Conservation (phyloP, 2,329 filamentous ascomycete species). For the Paramyrothecium sp. region DNA sequence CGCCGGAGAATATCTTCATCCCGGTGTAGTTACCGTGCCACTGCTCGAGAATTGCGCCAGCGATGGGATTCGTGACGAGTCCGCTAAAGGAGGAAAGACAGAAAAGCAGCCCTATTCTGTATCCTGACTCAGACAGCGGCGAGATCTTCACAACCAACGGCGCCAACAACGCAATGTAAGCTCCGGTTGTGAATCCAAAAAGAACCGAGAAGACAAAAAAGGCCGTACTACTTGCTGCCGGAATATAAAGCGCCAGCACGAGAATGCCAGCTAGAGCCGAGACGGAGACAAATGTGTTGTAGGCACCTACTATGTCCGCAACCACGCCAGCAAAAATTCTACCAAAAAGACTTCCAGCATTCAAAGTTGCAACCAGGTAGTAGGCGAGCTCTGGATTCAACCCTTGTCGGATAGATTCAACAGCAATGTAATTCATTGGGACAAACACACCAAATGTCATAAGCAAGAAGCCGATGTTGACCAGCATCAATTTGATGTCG, state of each 20-base stretch:
- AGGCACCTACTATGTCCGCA: conserved; percentile 22
- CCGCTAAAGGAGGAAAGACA: conserved; percentile 54
- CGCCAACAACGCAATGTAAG: conserved; percentile 23
- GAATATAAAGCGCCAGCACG: conserved; percentile 33
- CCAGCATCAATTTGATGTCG: conserved; percentile 23
- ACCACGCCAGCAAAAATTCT: conserved; percentile 16
- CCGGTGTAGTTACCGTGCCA: conserved; percentile 25
- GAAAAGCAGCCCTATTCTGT: conserved; percentile 39
- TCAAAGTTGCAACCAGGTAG: conserved; percentile 22
- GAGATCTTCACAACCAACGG: conserved; percentile 7
- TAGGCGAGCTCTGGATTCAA: conserved; percentile 12
- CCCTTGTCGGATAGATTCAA: conserved; percentile 16
- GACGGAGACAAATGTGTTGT: conserved; percentile 37
- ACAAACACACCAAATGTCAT: conserved; percentile 31
- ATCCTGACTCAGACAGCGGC: conserved; percentile 21
- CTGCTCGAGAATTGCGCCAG: conserved; percentile 38
- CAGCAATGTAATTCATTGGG: conserved; percentile 25
- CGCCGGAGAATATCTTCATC: conserved; percentile 34
- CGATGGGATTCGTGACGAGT: conserved; percentile 56
- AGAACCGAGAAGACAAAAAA: conserved; percentile 27
- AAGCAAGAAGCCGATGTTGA: conserved; percentile 23
- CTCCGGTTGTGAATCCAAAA: conserved; percentile 31
- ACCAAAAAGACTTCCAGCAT: conserved; percentile 19
- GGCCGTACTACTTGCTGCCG: conserved; percentile 17
- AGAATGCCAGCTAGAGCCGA: conserved; percentile 33